phyloP scores from a whole-genome alignment of 306 rosid genomes.

The Dalbergia cochinchinensis region DNA sequence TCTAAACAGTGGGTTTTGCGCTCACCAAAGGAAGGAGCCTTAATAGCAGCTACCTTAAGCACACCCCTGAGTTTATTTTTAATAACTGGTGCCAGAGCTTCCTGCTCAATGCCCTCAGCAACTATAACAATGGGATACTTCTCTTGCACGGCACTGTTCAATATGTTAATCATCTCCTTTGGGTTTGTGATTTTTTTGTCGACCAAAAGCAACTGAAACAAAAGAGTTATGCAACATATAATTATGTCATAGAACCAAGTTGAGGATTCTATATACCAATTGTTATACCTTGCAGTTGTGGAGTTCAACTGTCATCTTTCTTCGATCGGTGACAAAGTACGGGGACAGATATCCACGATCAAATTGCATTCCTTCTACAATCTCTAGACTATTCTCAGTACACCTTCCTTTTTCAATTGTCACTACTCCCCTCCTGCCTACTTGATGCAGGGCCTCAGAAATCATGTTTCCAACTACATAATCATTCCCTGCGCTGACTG shows the following conservation, averaged over 20 bases:
- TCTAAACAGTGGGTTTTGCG: constrained; percentile 87
- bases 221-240: constrained; percentile 48
- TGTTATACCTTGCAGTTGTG: constrained; percentile 85
- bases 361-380: constrained; percentile 97
- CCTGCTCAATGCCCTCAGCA: constrained; percentile 87
- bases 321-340: constrained; percentile 77
- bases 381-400: constrained; percentile 68
- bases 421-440: constrained; percentile 84
- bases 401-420: constrained; percentile 79
- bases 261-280: constrained; percentile 20
- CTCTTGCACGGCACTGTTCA: constrained; percentile 85
- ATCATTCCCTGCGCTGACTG: constrained; percentile 94
- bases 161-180: constrained; percentile 77
- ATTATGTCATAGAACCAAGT: constrained; percentile 47
- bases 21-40: constrained; percentile 96
- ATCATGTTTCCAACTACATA: constrained; percentile 82
- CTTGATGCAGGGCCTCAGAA: constrained; percentile 77
- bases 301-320: constrained; percentile 77
- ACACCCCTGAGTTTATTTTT: constrained; percentile 87
- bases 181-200: constrained; percentile 80
- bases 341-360: constrained; percentile 89
- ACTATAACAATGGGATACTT: constrained; percentile 79
- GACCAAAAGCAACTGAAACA: constrained; percentile 85
- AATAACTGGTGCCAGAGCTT: constrained; percentile 89
- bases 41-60: constrained; percentile 84